Evolutionary conservation across 129 eudicot genomes (phyloP).

Genomic region (Tagetes erecta): DNA sequence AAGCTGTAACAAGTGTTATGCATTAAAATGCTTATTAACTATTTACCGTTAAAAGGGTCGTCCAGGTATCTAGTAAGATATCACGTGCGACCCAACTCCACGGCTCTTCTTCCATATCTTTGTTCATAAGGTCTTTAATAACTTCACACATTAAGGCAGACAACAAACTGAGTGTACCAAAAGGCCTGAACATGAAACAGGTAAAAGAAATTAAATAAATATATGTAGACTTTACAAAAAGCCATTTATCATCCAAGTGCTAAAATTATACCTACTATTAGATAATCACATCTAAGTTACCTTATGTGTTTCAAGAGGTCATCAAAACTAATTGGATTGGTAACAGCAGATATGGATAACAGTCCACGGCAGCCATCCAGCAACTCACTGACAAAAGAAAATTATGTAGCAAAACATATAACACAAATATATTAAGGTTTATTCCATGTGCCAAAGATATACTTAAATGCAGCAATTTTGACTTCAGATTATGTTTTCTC

Average conservation of each 20-base stretch:
- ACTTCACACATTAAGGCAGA: slow-evolving; percentile 90
- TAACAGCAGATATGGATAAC: slow-evolving; percentile 73
- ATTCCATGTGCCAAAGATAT: slow-evolving; percentile 14
- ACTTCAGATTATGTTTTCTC: not conserved
- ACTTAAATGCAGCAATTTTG: not conserved
- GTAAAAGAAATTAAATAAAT: slow-evolving; percentile 23
- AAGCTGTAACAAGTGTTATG: slow-evolving; percentile 6
- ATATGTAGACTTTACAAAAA: not conserved
- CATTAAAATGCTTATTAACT: not conserved
- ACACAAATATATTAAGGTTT: slow-evolving; percentile 10
- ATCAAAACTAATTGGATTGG: slow-evolving; percentile 71
- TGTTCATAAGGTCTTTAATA: slow-evolving; percentile 71
- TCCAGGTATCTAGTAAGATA: slow-evolving; percentile 93
- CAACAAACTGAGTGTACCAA: slow-evolving; percentile 81
- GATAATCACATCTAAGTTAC: slow-evolving; percentile 33
- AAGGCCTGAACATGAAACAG: slow-evolving; percentile 64
- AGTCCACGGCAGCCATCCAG: slow-evolving; percentile 99
- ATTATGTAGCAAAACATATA: slow-evolving; percentile 18
- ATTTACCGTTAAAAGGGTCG: slow-evolving; percentile 73
- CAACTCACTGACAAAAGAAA: slow-evolving; percentile 70
- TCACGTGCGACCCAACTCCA: slow-evolving; percentile 99
- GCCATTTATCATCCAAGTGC: slow-evolving; percentile 13
- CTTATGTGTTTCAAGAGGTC: slow-evolving; percentile 74
- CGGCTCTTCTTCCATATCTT: slow-evolving; percentile 72
- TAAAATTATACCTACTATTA: slow-evolving; percentile 2